Evolutionary conservation across 1,139 yeast genomes (phyloP), one percentile per base, ranked within the genome.

Genomic region (Geotrichum armillariae): DNA sequence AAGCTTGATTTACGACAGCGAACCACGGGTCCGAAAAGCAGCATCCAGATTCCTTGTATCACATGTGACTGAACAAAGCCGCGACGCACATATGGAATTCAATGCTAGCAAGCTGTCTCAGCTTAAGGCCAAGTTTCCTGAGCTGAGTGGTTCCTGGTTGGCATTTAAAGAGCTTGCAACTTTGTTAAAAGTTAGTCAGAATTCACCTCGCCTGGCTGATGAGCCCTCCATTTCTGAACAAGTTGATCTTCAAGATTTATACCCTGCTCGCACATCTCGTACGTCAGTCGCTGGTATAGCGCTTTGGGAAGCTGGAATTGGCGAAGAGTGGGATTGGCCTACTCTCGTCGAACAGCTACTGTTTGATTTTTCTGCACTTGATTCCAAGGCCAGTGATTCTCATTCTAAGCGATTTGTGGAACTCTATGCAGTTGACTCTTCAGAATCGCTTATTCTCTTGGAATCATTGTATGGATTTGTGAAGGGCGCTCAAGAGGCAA

Each of bases 1-100:
- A 17, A 68, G 76, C 27, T 61, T 80, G 42, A 66, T 79, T 8
- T 79, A 78, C 58, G 75, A 76, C 50, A 71, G 67, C 44, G 69
- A 72, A 20, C 52, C 58, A 2, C 60, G 60, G 3, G 67, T 69
- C 1, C 62, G 73, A n/a, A 56, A 56, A 35, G 64, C 64, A 7
- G 69, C 68, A 1, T 57, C 63, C 6, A 56, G 53, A 23, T 59
- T 65, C 39, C 49, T 66, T 38, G 49, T 57, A 21, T 54, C 58
- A 6, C 57, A 56, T 38, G 48, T 59, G n/a, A 48, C 47, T 5
- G 66, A 61, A 33, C 51, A 52, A 39, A 29, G 53, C 12, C 35
- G 31, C 2, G 52, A 51, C 27, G 52, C 54, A 22, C 49, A 48
- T 14, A 50, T 57, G 2, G 49, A 53, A 31, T 55, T 56, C 17